A percentile compares a stretch with the other conserved stretches of the same genome.
phyloP scores from a whole-genome alignment of 257 asterid species.

The Coffea eugenioides region DNA sequence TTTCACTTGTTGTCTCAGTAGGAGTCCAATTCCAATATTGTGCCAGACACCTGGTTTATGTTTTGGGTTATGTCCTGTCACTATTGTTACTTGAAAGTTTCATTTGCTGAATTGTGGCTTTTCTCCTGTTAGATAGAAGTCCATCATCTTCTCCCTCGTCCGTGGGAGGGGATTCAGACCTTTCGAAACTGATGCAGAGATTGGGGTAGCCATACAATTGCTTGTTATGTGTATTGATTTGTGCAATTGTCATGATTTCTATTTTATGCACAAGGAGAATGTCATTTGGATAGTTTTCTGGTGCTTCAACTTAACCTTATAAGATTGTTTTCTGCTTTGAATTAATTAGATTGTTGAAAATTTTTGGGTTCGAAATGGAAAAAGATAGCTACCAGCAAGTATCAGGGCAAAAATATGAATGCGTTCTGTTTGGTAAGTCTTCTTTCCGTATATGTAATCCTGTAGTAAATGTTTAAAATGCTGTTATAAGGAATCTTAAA shows the following conservation, averaged over 20 bases:
- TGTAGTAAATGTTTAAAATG: not conserved
- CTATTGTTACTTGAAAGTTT: not conserved
- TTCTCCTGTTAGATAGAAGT: not conserved
- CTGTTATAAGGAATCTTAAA: not conserved
- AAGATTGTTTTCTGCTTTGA: not conserved
- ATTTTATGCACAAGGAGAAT: not conserved
- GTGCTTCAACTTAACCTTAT: not conserved
- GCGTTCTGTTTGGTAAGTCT: constrained; percentile 77
- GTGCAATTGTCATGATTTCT: not conserved
- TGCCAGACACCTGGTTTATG: too few relatives aligned
- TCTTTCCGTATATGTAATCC: not conserved
- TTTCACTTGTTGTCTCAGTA: not conserved
- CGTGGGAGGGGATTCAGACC: not conserved
- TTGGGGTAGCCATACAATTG: not conserved
- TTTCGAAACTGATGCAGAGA: not conserved
- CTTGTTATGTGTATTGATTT: not conserved
- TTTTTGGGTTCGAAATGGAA: constrained; percentile 52
- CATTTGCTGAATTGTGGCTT: not conserved
- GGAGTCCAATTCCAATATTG: too few relatives aligned
- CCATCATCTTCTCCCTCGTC: not conserved
- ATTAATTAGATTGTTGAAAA: constrained; percentile 19
- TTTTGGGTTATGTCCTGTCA: not conserved
- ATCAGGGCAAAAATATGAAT: constrained; percentile 57
- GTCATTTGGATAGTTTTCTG: not conserved
- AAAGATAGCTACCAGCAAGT: constrained; percentile 35